A percentile compares a stretch with the other conserved stretches of the same genome.
Evolutionary conservation across 2,329 filamentous ascomycete species (phyloP).

Genomic region (Penicillium sp.): DNA sequence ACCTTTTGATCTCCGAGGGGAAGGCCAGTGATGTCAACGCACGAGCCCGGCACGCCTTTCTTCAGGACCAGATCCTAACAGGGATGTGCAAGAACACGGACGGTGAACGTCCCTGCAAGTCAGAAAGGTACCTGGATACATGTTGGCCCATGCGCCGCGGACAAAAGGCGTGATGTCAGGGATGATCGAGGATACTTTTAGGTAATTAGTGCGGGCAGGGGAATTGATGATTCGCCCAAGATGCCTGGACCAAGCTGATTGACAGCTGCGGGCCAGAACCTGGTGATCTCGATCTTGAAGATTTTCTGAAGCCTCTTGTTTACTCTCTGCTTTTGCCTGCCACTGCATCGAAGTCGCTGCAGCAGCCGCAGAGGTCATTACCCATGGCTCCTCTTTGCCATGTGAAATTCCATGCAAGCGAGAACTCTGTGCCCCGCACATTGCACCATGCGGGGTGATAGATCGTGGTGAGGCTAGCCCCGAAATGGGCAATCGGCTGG

Average conservation of each 20-base stretch:
- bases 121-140: slow-evolving; percentile 17
- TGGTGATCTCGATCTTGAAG: slow-evolving; percentile 2
- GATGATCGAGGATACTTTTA: slow-evolving; percentile 33
- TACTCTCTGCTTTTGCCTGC: neutral
- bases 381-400: neutral
- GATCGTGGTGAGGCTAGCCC: slow-evolving; percentile 12
- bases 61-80: slow-evolving; percentile 5
- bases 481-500: slow-evolving; percentile 15
- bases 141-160: slow-evolving; percentile 12
- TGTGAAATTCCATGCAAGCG: slow-evolving; percentile 3
- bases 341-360: too few relatives aligned
- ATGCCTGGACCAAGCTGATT: slow-evolving; percentile 11
- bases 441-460: slow-evolving; percentile 32
- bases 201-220: slow-evolving; percentile 34
- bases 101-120: slow-evolving; percentile 6
- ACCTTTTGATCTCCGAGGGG: neutral
- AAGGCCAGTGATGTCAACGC: neutral
- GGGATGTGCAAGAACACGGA: neutral
- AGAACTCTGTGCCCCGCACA: slow-evolving; percentile 28
- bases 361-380: too few relatives aligned
- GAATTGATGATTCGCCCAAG: slow-evolving; percentile 29
- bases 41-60: slow-evolving; percentile 12
- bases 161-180: slow-evolving; percentile 1
- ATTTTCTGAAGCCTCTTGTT: neutral
- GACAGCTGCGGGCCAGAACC: slow-evolving; percentile 26